Conservation (phyloP, 345 rosid species). For the Combretum micranthum region DNA sequence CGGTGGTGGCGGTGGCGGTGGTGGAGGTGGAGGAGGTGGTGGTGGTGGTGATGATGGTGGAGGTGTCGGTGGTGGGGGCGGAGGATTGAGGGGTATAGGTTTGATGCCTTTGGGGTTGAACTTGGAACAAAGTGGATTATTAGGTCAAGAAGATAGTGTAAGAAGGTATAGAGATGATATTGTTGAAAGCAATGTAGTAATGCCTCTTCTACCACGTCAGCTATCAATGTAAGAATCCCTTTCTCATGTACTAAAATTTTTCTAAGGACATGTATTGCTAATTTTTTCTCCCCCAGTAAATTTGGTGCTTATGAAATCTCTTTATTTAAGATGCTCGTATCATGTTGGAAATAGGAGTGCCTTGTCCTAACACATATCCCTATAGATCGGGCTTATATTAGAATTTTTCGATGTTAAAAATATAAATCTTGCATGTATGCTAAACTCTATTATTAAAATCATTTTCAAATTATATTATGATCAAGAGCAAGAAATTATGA, state of each 20-base stretch:
- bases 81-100: conserved; percentile 16
- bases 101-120: conserved; percentile 20
- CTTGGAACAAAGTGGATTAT: conserved; percentile 29
- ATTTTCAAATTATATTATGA: too few relatives aligned
- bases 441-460: too few relatives aligned
- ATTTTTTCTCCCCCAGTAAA: too few relatives aligned
- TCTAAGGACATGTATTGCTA: neutral
- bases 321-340: too few relatives aligned
- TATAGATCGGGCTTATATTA: too few relatives aligned
- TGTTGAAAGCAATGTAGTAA: conserved; percentile 12
- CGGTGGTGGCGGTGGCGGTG: conserved; percentile 13
- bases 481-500: too few relatives aligned
- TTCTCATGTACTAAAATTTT: neutral
- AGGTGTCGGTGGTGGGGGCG: conserved; percentile 9
- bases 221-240: conserved; percentile 29
- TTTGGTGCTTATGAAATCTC: too few relatives aligned
- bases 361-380: too few relatives aligned
- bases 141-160: conserved; percentile 26
- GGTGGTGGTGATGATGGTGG: conserved; percentile 16
- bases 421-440: too few relatives aligned
- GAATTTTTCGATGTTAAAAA: too few relatives aligned
- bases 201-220: conserved; percentile 34
- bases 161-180: conserved; percentile 11
- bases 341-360: too few relatives aligned
- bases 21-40: conserved; percentile 9